phyloP scores from a whole-genome alignment of 2,329 filamentous ascomycete genomes.

The Beauveria brongniartii region DNA sequence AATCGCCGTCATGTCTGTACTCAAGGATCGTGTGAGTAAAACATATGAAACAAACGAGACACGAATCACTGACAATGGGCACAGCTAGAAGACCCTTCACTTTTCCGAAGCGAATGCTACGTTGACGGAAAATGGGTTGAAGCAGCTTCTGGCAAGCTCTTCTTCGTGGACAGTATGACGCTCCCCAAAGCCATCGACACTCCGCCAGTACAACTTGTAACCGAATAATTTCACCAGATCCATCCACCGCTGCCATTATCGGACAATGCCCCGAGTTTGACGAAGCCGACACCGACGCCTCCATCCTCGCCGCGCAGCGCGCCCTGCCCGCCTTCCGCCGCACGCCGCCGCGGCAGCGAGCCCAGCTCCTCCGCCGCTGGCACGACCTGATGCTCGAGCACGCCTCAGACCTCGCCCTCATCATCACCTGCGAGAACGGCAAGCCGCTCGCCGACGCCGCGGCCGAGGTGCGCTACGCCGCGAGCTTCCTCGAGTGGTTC shows the following conservation, averaged over 20 bases:
- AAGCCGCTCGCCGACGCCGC: slow-evolving; percentile 57
- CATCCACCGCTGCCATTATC: slow-evolving; percentile 60
- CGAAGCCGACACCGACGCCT: slow-evolving; percentile 56
- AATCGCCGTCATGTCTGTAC: background rate
- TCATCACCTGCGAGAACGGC: slow-evolving; percentile 66
- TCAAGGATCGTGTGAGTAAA: background rate
- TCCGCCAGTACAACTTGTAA: background rate
- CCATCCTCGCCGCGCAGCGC: slow-evolving; percentile 45
- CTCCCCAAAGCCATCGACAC: background rate
- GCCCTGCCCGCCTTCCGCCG: slow-evolving; percentile 56
- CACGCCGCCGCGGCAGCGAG: slow-evolving; percentile 50
- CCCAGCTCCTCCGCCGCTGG: slow-evolving; percentile 55
- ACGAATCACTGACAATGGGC: background rate
- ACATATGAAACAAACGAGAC: background rate
- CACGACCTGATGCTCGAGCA: slow-evolving; percentile 60
- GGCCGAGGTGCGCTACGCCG: slow-evolving; percentile 49
- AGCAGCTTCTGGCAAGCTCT: slow-evolving; percentile 64
- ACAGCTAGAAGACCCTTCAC: slow-evolving; percentile 52
- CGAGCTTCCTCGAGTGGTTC: slow-evolving; percentile 57
- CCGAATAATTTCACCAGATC: slow-evolving; percentile 39
- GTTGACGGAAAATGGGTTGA: slow-evolving; percentile 72
- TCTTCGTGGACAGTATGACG: slow-evolving; percentile 55
- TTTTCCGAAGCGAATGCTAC: slow-evolving; percentile 63
- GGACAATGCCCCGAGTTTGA: slow-evolving; percentile 59
- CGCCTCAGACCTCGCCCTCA: slow-evolving; percentile 54